Evolutionary conservation across 495 filamentous ascomycete species (phyloP), one percentile per base, ranked within the genome.

Genomic region (Margaritispora aquatica): DNA sequence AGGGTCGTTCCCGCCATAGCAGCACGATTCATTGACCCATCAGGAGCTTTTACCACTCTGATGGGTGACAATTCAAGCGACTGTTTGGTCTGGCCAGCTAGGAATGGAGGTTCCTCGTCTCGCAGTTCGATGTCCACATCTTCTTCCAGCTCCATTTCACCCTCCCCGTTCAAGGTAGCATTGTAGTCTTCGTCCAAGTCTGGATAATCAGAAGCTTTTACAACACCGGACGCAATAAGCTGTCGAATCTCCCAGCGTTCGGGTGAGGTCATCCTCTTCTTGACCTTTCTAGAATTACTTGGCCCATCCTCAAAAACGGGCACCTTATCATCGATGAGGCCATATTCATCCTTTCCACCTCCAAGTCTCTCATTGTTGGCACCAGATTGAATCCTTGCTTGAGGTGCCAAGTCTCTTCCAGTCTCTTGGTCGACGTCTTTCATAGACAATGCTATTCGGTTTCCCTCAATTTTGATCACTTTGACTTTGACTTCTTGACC

Each of bases 171-270:
- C 19, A 96, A 73, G 0, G 90, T 91, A 17, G 88, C 87, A 59
- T 96, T 84, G 72, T 96, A 96, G 53, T 97, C 92, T 62, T 96
- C 90, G 63, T 98, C 90, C 9, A 97, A 81, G 59, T 97, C 92
- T 0, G 95, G 95, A 67, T 96, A 96, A 59, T 97, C 95, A 2
- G 85, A 83, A 0, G 90, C 91, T 61, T 92, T 94, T 20, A 88
- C 88, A 31, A 90, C 92, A 15, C 94, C 94, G 5, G 95, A 96
- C 19, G 94, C 90, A 64, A 98, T 97, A 47, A 97, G 78, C 67
- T 97, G 95, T 57, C 90, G 87, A 60, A 98, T 97, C 70, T 98
- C 94, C 92, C 92, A 98, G 63, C 94, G 77, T 66, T 98, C 94
- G 2, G 93, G 94, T 1, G 92, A 96, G 0, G 93, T 97, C 85